phyloP scores from a whole-genome alignment of 2,329 filamentous ascomycete species.

The Pyrenophora seminiperda region DNA sequence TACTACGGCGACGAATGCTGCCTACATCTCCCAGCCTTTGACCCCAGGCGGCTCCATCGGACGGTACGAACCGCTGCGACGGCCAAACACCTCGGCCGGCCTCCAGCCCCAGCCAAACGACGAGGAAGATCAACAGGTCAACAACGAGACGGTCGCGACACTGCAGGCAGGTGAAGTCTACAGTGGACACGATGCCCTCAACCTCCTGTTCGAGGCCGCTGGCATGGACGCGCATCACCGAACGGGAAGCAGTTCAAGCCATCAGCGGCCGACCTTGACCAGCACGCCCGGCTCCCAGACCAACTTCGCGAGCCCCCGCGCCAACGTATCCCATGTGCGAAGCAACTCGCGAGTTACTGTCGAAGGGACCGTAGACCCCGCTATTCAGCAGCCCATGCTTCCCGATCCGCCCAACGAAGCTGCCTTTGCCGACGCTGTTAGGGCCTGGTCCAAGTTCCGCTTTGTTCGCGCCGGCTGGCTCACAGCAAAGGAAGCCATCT shows the following conservation, averaged over 20 bases:
- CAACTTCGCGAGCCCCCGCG: constrained; percentile 43
- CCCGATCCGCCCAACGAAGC: constrained; percentile 44
- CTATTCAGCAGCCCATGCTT: constrained; percentile 32
- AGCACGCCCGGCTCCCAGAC: constrained; percentile 46
- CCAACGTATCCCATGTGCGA: constrained; percentile 30
- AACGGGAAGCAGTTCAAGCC: constrained; percentile 52
- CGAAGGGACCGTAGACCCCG: constrained; percentile 40
- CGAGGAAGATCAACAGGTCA: constrained; percentile 63
- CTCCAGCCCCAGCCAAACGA: constrained; percentile 36
- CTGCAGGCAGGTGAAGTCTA: constrained; percentile 73
- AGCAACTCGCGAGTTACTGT: constrained; percentile 30
- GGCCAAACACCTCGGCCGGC: constrained; percentile 55
- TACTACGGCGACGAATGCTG: constrained; percentile 23
- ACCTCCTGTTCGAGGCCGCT: constrained; percentile 86
- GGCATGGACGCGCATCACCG: constrained; percentile 55
- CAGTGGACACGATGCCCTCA: constrained; percentile 89
- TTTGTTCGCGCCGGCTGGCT: constrained; percentile 99
- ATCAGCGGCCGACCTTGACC: constrained; percentile 42
- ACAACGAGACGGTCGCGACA: constrained; percentile 64
- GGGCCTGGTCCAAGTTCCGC: constrained; percentile 87
- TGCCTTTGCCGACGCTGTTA: constrained; percentile 67
- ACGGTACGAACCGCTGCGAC: constrained; percentile 67
- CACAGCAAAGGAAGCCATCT: constrained; percentile 87
- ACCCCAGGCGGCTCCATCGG: constrained; percentile 70
- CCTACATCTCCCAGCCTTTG: constrained; percentile 58